A percentile compares a stretch with the other conserved stretches of the same genome.
Conservation (phyloP, 2,329 filamentous ascomycete genomes). For the Scedosporium apiospermum region DNA sequence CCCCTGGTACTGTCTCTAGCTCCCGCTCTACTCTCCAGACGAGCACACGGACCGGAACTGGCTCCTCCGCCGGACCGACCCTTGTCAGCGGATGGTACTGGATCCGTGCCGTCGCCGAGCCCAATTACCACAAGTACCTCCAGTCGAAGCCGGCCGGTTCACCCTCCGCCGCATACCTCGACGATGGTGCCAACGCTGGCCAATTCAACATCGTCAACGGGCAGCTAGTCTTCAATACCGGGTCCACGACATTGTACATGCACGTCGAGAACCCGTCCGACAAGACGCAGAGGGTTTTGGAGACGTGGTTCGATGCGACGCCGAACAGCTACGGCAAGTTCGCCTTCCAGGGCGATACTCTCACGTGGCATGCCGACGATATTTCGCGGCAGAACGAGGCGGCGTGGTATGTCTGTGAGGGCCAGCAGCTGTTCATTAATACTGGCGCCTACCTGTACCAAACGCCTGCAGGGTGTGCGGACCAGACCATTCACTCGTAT, state of each 20-base stretch:
- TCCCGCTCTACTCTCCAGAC: neutral
- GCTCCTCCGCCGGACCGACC: constrained; percentile 17
- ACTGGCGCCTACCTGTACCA: constrained; percentile 48
- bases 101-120: constrained; percentile 46
- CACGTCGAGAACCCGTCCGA: constrained; percentile 36
- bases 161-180: constrained; percentile 39
- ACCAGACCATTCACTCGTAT: constrained; percentile 34
- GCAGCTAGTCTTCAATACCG: constrained; percentile 43
- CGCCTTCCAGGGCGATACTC: constrained; percentile 45
- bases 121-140: constrained; percentile 48
- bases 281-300: constrained; percentile 35
- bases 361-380: constrained; percentile 41
- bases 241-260: constrained; percentile 31
- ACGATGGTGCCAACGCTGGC: constrained; percentile 41
- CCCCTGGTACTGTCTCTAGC: neutral
- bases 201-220: constrained; percentile 47
- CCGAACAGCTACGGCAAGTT: constrained; percentile 47
- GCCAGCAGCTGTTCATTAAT: constrained; percentile 45
- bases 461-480: constrained; percentile 46
- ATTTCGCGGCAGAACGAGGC: constrained; percentile 43
- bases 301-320: constrained; percentile 38
- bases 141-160: constrained; percentile 34
- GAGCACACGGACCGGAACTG: neutral
- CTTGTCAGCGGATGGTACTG: constrained; percentile 43
- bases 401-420: constrained; percentile 49